Percentiles rank a stretch among this genome's conserved stretches.
Evolutionary conservation across 495 filamentous ascomycete genomes (phyloP).

Genomic region (Lasiosphaeriaceae sp.): DNA sequence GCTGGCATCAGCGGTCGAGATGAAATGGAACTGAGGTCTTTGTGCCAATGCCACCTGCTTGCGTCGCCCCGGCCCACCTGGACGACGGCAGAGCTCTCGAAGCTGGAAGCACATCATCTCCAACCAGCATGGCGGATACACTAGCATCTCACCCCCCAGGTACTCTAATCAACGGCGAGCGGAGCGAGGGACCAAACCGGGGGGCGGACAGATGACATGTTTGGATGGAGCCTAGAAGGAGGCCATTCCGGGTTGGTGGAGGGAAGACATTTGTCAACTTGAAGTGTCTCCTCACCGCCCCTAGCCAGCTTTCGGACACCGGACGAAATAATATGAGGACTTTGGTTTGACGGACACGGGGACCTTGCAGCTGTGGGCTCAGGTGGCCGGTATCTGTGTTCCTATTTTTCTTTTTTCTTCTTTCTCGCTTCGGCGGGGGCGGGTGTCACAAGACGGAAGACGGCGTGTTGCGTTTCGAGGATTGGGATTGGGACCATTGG

Average conservation of each 20-base stretch:
- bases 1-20: neutral
- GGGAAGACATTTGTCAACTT: neutral
- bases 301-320: neutral
- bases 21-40: neutral
- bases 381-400: conserved; percentile 2
- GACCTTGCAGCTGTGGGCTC: conserved; percentile 9
- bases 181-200: neutral
- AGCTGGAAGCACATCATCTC: conserved; percentile 2
- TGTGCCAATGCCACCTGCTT: conserved; percentile 4
- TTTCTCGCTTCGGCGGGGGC: neutral
- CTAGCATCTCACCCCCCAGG: neutral
- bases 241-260: neutral
- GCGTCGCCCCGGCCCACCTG: neutral
- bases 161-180: neutral
- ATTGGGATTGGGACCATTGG: no score
- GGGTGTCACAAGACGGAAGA: neutral
- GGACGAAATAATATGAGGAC: conserved; percentile 6
- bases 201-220: neutral
- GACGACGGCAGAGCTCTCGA: neutral
- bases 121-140: neutral
- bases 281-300: neutral
- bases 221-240: neutral
- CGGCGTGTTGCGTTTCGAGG: neutral
- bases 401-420: neutral
- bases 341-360: conserved; percentile 16